Evolutionary conservation across 2,329 filamentous ascomycete species (phyloP).

Genomic region (Cladosporium oxysporum): DNA sequence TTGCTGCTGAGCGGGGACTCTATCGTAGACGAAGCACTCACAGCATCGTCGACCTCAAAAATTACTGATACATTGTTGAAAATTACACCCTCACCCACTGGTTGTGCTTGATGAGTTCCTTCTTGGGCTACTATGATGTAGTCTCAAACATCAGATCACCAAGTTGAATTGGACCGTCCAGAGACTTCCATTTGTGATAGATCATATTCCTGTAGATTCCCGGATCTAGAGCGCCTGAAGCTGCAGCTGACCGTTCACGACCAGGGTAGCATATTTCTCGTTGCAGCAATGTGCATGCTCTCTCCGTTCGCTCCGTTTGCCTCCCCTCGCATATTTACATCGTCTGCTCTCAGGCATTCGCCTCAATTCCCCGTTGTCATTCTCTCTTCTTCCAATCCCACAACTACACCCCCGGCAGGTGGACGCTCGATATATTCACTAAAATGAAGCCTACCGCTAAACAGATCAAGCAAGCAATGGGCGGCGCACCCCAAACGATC

Average conservation of each 20-base stretch:
- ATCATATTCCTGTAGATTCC: background rate
- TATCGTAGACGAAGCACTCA: background rate
- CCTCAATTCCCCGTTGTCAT: background rate
- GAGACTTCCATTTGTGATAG: background rate
- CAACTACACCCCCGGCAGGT: background rate
- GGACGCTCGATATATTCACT: background rate
- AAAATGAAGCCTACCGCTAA: background rate
- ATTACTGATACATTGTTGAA: background rate
- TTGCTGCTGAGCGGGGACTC: background rate
- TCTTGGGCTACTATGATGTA: background rate
- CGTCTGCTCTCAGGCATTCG: background rate
- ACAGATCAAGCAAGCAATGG: background rate
- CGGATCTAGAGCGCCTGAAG: background rate
- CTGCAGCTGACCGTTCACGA: constrained; percentile 3
- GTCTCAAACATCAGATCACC: background rate
- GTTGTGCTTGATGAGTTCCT: background rate
- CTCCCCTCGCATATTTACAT: background rate
- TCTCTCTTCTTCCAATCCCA: background rate
- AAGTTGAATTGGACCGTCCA: background rate
- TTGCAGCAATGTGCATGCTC: constrained; percentile 1
- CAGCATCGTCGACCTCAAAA: background rate
- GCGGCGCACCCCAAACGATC: background rate
- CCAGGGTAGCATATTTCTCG: background rate
- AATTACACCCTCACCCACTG: background rate
- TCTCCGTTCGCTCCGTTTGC: background rate